A percentile compares a stretch with the other conserved stretches of the same genome.
phyloP scores from a whole-genome alignment of 2,329 filamentous ascomycete species.

The Delphinella strobiligena region DNA sequence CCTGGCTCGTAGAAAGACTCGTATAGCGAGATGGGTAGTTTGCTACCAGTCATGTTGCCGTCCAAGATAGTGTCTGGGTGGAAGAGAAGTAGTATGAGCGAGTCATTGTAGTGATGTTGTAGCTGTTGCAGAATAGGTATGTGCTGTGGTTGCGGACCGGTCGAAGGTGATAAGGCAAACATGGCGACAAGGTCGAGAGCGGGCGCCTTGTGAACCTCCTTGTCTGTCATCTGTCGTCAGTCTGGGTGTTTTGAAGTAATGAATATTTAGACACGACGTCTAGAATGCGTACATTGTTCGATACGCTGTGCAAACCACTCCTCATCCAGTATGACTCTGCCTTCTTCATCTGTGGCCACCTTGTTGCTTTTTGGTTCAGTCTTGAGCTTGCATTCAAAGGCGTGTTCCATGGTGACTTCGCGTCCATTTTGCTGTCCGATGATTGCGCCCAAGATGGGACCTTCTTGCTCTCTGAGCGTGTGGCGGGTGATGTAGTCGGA shows the following conservation, averaged over 20 bases:
- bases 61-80: conserved; percentile 51
- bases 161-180: conserved; percentile 47
- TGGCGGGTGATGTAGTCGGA: conserved; percentile 94
- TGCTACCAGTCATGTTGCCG: conserved; percentile 52
- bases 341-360: conserved; percentile 22
- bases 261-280: no score
- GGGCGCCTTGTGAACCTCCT: conserved; percentile 74
- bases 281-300: conserved; percentile 84
- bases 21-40: conserved; percentile 81
- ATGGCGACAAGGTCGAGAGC: conserved; percentile 65
- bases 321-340: conserved; percentile 50
- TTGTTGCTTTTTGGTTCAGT: conserved; percentile 21
- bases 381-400: conserved; percentile 65
- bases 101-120: conserved; percentile 65
- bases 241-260: no score
- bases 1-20: conserved; percentile 68
- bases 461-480: conserved; percentile 60
- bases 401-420: conserved; percentile 83
- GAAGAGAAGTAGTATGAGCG: conserved; percentile 76
- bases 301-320: conserved; percentile 67
- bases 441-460: conserved; percentile 75
- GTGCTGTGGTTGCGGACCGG: conserved; percentile 55
- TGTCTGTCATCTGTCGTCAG: conserved; percentile 47
- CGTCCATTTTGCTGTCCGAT: conserved; percentile 84
- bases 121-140: conserved; percentile 70